Base-by-base conservation (phyloP, 1,139 yeast genomes). In the Yamadazyma dushanensis region DNA sequence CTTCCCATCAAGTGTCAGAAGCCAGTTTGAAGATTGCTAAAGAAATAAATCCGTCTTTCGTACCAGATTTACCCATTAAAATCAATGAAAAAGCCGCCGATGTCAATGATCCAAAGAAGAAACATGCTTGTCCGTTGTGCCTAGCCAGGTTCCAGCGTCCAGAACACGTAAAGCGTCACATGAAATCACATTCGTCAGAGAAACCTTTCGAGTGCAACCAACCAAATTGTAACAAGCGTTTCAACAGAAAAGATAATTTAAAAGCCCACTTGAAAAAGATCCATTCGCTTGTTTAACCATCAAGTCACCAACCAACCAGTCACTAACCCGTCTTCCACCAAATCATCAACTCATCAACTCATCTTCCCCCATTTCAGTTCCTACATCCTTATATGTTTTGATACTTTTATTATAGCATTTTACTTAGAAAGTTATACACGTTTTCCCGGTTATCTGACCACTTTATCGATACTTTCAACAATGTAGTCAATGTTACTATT, bases 161-260 rank as follows among this genome's bases (percentile, higher is more conserved):
- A 23, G 96, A 92, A 53, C 96, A 92, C 65, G 87, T 90, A 37
- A 86, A 88, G 56, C 73, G 97, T 53, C 97, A 90, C 57, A 70
- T 84, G 78, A 74, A 94, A 51, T 79, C 88, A 20, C 97, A 90
- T 60, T 81, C 94, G 3, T 79, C 87, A 21, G 96, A 87, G 49
- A 84, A 85, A 55, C 97, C 96, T 4, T 89, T 75, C 56, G 76
- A 70, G 38, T 90, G 97, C 61, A 78, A 80, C 37, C 70, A 78
- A 55, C 73, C 76, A 31, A 76, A 78, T 59, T 88, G 97, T 61
- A 80, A 80, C 17, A 86, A 88, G 57, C 65, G 86, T 44, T 94
- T 90, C 58, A 83, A 83, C 55, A 43, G 87, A 47, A 78, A 77
- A 50, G 87, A 80, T 51, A 80, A 80, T 47, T 63, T 82, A 46